Evolutionary conservation across 345 rosid genomes (phyloP), one percentile per base, ranked within the genome.

Genomic region (Lepidium sativum): DNA sequence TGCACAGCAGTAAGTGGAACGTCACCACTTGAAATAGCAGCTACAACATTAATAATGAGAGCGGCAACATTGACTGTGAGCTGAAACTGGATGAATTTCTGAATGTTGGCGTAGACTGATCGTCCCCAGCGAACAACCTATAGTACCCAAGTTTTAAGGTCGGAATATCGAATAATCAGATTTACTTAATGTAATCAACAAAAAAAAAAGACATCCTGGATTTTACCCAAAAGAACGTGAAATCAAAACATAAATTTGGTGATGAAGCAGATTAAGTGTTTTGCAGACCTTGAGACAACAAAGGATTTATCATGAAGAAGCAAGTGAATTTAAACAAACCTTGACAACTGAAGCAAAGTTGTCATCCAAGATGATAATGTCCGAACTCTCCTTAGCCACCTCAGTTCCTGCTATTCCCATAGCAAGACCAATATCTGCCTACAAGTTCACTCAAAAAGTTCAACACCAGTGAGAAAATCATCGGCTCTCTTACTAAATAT

Each of bases 361-460:
- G 65, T 92, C 98, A 60, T 92, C 98, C 80, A 94, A 68, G 35
- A 94, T 94, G 69, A 94, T 91, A 60, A 94, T 90, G 78, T 94
- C 99, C 0, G 99, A 94, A 80, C 89, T 94, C 81, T 94, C 99
- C 54, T 94, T 94, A 0, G 99, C 99, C 60, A 94, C 97, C 80
- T 94, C 99, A 25, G 99, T 94, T 65, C 99, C 99, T 68, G 82
- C 85, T 67, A 94, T 94, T 65, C 99, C 99, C 99, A 94, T 94
- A 27, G 99, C 87, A 70, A 94, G 95, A 69, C 99, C 99, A 68
- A 94, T 86, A 76, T 94, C 97, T 7, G 99, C 99, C 99, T 94
- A 85, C 9, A 63, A 66, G 54, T 62, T 51, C 71, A 59, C 25
- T 42, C 69, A 45, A 45, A 48, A 33, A 23, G 6, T 35, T 18